These are phyloP conservation scores for Sclerotinia minor DNA, from an alignment of 2,329 filamentous ascomycete genomes.

Conservation along the genomic window DNA sequence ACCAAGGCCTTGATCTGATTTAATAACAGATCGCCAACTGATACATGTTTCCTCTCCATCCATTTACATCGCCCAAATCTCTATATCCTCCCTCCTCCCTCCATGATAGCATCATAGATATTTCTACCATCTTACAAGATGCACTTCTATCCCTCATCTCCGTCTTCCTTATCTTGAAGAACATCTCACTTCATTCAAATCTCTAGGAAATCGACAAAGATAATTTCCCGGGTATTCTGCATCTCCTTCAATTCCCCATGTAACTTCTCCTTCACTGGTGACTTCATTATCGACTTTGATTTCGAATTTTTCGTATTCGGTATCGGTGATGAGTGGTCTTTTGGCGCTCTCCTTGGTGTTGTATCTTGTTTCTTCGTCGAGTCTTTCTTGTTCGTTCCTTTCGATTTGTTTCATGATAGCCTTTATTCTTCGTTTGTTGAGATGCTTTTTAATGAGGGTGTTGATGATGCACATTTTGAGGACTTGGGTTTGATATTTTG, in stretches of 20 bases:
- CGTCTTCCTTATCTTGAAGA: background rate
- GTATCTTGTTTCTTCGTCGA: background rate
- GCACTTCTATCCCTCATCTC: background rate
- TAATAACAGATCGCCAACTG: background rate
- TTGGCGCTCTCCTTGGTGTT: background rate
- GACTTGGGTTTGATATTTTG: fast-evolving
- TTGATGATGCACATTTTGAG: background rate
- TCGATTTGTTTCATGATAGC: too few relatives aligned
- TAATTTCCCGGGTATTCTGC: background rate
- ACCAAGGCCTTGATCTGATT: background rate
- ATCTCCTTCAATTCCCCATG: background rate
- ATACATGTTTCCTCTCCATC: background rate
- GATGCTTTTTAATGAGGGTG: background rate
- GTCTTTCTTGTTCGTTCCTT: background rate
- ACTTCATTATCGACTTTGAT: background rate
- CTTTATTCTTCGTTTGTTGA: background rate
- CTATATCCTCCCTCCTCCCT: background rate
- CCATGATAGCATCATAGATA: fast-evolving
- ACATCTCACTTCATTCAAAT: background rate
- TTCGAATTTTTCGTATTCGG: background rate
- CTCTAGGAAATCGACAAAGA: background rate
- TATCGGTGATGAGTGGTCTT: background rate
- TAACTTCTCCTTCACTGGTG: background rate
- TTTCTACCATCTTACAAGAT: background rate
- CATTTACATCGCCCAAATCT: background rate